Percentiles rank a stretch among this genome's conserved stretches.
Conservation (phyloP, 805 yeast genomes). For the Candida vaughaniae region DNA sequence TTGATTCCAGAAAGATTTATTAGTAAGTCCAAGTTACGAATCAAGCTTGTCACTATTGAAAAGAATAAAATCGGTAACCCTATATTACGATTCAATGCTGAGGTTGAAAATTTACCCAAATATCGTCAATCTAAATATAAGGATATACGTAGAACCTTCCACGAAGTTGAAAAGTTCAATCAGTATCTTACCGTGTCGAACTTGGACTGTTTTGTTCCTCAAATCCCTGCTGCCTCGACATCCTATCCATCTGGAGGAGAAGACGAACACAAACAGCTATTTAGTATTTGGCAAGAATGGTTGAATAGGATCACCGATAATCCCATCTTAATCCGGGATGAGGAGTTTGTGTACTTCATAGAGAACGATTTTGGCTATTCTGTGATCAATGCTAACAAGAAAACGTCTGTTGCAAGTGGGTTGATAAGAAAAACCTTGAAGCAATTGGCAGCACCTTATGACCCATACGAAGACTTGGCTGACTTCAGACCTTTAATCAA, state of each 20-base stretch:
- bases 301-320: slow-evolving; percentile 68
- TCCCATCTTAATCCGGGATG: slow-evolving; percentile 82
- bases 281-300: slow-evolving; percentile 76
- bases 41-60: slow-evolving; percentile 70
- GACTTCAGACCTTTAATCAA: slow-evolving; percentile 86
- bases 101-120: slow-evolving; percentile 58
- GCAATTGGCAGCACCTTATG: slow-evolving; percentile 90
- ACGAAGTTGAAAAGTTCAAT: slow-evolving; percentile 74
- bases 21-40: slow-evolving; percentile 40
- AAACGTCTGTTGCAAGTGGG: slow-evolving; percentile 74
- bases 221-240: slow-evolving; percentile 73
- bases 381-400: slow-evolving; percentile 57
- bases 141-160: slow-evolving; percentile 76
- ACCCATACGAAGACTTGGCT: slow-evolving; percentile 76
- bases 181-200: slow-evolving; percentile 76
- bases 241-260: slow-evolving; percentile 82
- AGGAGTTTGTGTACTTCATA: slow-evolving; percentile 81
- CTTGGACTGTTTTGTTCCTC: slow-evolving; percentile 91
- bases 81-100: slow-evolving; percentile 64
- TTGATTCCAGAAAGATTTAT: slow-evolving; percentile 53
- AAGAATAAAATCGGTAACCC: slow-evolving; percentile 76
- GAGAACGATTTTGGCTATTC: slow-evolving; percentile 72
- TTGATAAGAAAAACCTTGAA: slow-evolving; percentile 84
- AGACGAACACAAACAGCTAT: slow-evolving; percentile 66
- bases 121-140: slow-evolving; percentile 70